Evolutionary conservation across 2,329 filamentous ascomycete genomes (phyloP), one percentile per base, ranked within the genome.

Genomic region (Lasiodiplodia gonubiensis): DNA sequence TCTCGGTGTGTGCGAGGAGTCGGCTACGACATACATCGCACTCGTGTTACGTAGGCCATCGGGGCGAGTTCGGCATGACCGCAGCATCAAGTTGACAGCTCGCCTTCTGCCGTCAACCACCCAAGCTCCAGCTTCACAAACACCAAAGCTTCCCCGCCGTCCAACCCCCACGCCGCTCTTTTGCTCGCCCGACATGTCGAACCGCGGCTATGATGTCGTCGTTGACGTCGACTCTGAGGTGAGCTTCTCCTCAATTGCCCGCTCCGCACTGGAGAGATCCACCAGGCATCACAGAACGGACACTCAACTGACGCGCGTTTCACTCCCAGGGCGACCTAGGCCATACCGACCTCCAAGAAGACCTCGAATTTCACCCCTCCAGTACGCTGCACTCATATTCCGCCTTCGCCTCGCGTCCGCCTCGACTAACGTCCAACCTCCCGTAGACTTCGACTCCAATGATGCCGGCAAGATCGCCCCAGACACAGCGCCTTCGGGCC

Each of bases 161-260:
- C 39, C 21, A 33, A 48, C 37, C 25, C 8, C 11, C 30, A 35
- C 27, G 10, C 51, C n/a, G 2, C 18, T 25, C 14, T 48, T 35
- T 35, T 55, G 2, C 49, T 35, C n/a, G 33, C 37, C 67, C 66
- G 71, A 23, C 46, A 94, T 94, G 91, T 88, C 92, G 68, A 91
- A 92, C 79, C 86, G 92, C 77, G 94, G 94, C 73, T 99, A 99
- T 80, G 95, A 99, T 84, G 95, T 97, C 70, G 94, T 99, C 72
- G 95, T 99, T 69, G 95, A 99, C 75, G 90, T 98, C 67, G 95
- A 99, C 79, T 92, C 95, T 76, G 95, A 98, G 87, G 93, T 97
- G 82, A 71, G 81, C 54, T 52, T 14, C 18, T 27, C 49, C 30
- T 25, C 55, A 49, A 42, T 53, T 37, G 64, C 42, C 35, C 35